Evolutionary conservation across 192 early-diverging fungal genomes (phyloP).

Genomic region (Coemansia sp.): DNA sequence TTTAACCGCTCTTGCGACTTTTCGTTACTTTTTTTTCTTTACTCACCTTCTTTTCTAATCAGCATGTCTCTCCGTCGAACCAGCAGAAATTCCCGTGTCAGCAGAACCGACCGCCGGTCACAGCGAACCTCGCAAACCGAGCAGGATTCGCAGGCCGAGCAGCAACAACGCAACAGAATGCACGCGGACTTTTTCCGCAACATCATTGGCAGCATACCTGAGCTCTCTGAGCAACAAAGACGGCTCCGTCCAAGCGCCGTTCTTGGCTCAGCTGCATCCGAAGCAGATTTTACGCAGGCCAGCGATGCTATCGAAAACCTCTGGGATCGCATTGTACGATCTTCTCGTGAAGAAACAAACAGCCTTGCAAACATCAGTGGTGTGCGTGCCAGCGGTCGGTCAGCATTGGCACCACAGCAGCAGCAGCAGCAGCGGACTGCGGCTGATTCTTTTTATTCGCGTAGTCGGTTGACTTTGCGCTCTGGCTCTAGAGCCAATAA

Average conservation of each 20-base stretch:
- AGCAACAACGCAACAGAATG: not conserved
- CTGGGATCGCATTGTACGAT: conserved; percentile 20
- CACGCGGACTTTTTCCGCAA: not conserved
- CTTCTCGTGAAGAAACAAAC: conserved; percentile 1
- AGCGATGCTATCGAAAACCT: conserved; percentile 5
- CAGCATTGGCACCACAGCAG: not conserved
- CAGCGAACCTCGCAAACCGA: not conserved
- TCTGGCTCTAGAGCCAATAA: not conserved
- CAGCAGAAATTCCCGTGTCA: not conserved
- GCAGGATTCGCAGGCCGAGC: not conserved
- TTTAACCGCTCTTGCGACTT: too few species aligned
- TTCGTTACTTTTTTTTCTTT: conserved; percentile 3
- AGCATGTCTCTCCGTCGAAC: conserved; percentile 1
- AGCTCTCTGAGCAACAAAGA: not conserved
- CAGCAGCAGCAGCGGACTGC: not conserved
- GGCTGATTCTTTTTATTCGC: not conserved
- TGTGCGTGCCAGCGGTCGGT: not conserved
- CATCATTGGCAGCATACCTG: not conserved
- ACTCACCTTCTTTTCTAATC: not conserved
- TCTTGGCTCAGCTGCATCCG: conserved; percentile 3
- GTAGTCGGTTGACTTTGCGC: not conserved
- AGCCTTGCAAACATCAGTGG: not conserved
- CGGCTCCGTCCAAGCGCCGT: not conserved
- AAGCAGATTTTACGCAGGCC: conserved; percentile 2
- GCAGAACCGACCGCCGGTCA: not conserved